Evolutionary conservation across 2,329 filamentous ascomycete genomes (phyloP).

Genomic region (Aspergillus chevalieri): DNA sequence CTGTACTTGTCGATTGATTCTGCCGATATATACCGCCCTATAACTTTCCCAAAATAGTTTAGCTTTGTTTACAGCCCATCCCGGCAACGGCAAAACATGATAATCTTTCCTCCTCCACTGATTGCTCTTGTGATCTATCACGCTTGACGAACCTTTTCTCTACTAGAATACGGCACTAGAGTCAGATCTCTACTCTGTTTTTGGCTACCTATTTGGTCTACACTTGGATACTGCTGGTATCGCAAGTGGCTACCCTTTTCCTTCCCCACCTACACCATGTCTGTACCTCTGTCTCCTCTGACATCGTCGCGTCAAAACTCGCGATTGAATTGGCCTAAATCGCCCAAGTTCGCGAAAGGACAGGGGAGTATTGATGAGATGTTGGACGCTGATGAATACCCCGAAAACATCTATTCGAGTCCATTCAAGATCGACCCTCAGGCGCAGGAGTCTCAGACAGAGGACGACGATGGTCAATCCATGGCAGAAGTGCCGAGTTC

Average conservation of each 20-base stretch:
- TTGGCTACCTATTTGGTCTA: not conserved
- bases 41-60: constrained; percentile 14
- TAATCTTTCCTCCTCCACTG: not conserved
- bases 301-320: constrained; percentile 38
- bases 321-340: constrained; percentile 26
- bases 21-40: constrained; percentile 10
- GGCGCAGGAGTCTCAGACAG: constrained; percentile 9
- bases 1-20: too few relatives aligned
- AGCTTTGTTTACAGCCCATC: constrained; percentile 28
- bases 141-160: not conserved
- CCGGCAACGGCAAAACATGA: constrained; percentile 20
- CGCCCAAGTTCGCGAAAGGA: constrained; percentile 9
- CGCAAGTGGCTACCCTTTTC: not conserved
- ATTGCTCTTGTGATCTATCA: not conserved
- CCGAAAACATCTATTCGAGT: constrained; percentile 20
- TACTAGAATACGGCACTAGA: not conserved
- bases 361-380: constrained; percentile 12
- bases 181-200: not conserved
- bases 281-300: constrained; percentile 36
- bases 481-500: constrained; percentile 27
- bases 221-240: not conserved
- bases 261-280: constrained; percentile 22
- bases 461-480: constrained; percentile 18
- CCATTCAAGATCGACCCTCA: constrained; percentile 18
- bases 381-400: constrained; percentile 12